Evolutionary conservation across 2,329 filamentous ascomycete species (phyloP).

Genomic region (Chaetomiaceae sp.): DNA sequence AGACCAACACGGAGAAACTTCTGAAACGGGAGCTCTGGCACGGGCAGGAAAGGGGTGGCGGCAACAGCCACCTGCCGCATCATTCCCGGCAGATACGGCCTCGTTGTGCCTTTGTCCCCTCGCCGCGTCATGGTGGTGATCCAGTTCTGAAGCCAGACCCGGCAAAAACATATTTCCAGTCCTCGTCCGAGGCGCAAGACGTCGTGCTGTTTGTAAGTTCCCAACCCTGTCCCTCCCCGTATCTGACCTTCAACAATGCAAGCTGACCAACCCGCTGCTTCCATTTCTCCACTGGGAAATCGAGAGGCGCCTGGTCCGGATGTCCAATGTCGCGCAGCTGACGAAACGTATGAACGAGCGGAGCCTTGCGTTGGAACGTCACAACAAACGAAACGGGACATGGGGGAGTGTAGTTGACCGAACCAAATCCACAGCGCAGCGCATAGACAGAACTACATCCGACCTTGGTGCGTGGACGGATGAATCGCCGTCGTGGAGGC

Average conservation of each 20-base stretch:
- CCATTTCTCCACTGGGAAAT: conserved; percentile 25
- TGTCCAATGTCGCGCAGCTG: conserved; percentile 23
- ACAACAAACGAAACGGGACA: conserved; percentile 21
- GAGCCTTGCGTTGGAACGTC: conserved; percentile 17
- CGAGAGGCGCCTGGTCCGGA: conserved; percentile 23
- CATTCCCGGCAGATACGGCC: conserved; percentile 25
- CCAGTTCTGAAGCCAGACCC: too few species aligned
- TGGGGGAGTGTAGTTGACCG: conserved; percentile 23
- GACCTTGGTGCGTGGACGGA: conserved; percentile 15
- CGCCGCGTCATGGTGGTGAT: not conserved
- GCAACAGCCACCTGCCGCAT: conserved; percentile 19
- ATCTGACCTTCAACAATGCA: not conserved
- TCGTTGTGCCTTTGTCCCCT: conserved; percentile 21
- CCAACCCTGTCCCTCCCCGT: not conserved
- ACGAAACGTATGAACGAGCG: conserved; percentile 18
- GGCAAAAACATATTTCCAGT: conserved; percentile 4
- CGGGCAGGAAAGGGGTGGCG: conserved; percentile 23
- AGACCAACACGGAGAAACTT: conserved; percentile 23
- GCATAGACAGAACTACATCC: conserved; percentile 17
- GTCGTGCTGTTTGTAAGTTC: conserved; percentile 22
- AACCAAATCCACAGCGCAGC: conserved; percentile 11
- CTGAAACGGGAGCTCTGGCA: conserved; percentile 26
- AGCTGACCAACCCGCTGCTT: conserved; percentile 7
- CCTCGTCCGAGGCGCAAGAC: conserved; percentile 15
- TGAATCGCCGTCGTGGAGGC: conserved; percentile 20